Conservation (phyloP, 1,139 yeast genomes). For the Blastobotrys elegans region DNA sequence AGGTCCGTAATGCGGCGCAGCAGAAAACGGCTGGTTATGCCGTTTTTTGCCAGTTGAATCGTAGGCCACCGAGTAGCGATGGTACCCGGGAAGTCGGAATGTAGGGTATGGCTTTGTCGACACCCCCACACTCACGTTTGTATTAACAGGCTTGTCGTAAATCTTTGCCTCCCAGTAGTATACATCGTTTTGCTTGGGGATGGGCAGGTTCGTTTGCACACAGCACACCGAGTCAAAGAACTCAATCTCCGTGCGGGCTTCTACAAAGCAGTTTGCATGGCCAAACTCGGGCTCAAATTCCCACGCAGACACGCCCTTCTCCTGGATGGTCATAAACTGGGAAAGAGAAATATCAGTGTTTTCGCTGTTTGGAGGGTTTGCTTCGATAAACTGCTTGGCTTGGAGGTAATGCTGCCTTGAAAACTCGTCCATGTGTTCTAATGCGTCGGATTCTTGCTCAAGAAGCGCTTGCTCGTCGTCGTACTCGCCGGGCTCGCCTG, state of each 20-base stretch:
- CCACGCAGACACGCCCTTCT: constrained; percentile 92
- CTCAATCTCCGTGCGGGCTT: constrained; percentile 70
- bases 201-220: constrained; percentile 78
- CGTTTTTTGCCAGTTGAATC: constrained; percentile 81
- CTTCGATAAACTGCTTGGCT: constrained; percentile 47
- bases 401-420: constrained; percentile 45
- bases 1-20: constrained; percentile 67
- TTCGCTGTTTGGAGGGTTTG: constrained; percentile 42
- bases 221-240: constrained; percentile 70
- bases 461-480: constrained; percentile 62
- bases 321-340: constrained; percentile 63
- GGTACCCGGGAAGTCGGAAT: constrained; percentile 82
- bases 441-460: constrained; percentile 66
- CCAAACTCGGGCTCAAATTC: constrained; percentile 70
- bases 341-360: constrained; percentile 40
- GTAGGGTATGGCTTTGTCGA: constrained; percentile 87
- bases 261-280: constrained; percentile 54
- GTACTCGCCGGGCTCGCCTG: constrained; percentile 49
- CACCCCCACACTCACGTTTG: constrained; percentile 67
- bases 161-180: constrained; percentile 86
- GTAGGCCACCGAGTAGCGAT: constrained; percentile 77
- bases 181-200: constrained; percentile 80
- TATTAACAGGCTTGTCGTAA: constrained; percentile 53
- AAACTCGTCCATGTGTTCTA: constrained; percentile 56
- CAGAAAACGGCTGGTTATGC: constrained; percentile 72